These are phyloP conservation scores for Benincasa hispida DNA, from an alignment of 306 rosid genomes.

Conservation along the genomic window DNA sequence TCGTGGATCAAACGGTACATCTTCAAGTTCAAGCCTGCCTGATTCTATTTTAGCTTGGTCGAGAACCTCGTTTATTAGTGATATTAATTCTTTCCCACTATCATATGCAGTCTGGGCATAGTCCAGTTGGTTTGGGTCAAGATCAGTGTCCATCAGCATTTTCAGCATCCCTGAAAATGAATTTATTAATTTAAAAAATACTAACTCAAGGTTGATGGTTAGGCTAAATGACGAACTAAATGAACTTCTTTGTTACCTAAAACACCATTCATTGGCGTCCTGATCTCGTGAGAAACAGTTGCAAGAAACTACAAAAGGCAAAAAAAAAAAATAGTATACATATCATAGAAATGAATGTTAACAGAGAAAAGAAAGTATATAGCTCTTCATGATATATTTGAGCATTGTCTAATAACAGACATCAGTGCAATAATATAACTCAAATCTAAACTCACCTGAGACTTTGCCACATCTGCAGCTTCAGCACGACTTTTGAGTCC, in stretches of 20 bases:
- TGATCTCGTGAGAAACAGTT: slow-evolving; percentile 94
- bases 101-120: slow-evolving; percentile 69
- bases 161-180: slow-evolving; percentile 75
- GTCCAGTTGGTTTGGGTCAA: slow-evolving; percentile 66
- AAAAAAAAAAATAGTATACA: neutral
- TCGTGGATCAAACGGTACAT: slow-evolving; percentile 65
- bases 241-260: slow-evolving; percentile 45
- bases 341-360: neutral
- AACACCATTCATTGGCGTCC: slow-evolving; percentile 98
- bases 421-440: neutral
- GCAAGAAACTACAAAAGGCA: slow-evolving; percentile 70
- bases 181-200: neutral
- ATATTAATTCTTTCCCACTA: slow-evolving; percentile 80
- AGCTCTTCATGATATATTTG: neutral
- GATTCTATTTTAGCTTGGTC: slow-evolving; percentile 97
- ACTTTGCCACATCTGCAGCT: slow-evolving; percentile 98
- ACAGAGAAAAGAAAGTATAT: neutral
- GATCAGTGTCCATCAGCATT: slow-evolving; percentile 94
- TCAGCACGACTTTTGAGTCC: slow-evolving; percentile 70
- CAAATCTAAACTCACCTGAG: slow-evolving; percentile 45
- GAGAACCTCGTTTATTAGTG: slow-evolving; percentile 86
- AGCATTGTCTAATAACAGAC: neutral
- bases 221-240: slow-evolving; percentile 6
- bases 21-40: slow-evolving; percentile 87
- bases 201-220: slow-evolving; percentile 5